Evolutionary conservation across 2,329 filamentous ascomycete species (phyloP).

Genomic region (Cladorrhinum sp.): DNA sequence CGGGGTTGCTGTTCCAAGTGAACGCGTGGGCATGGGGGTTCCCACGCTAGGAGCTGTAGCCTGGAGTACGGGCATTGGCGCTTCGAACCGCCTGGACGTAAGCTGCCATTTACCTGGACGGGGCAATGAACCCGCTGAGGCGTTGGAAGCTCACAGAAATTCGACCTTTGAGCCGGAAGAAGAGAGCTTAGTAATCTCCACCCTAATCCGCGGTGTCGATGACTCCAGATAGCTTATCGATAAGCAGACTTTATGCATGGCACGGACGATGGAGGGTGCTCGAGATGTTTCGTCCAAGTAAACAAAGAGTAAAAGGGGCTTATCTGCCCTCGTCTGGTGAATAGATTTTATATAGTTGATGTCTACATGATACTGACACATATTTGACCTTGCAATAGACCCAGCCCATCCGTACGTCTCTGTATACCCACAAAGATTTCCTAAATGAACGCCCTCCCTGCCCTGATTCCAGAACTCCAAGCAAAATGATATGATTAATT

Average conservation of each 20-base stretch:
- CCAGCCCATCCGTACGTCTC: background rate
- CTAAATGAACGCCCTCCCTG: background rate
- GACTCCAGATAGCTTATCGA: background rate
- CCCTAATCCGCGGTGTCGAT: background rate
- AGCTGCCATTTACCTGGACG: background rate
- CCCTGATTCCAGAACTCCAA: background rate
- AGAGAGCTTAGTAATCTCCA: constrained; percentile 3
- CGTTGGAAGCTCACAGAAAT: constrained; percentile 4
- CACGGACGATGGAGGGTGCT: background rate
- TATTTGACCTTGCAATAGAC: too few relatives aligned
- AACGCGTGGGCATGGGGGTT: background rate
- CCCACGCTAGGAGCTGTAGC: constrained; percentile 3
- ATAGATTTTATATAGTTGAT: too few relatives aligned
- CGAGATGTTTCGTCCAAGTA: too few relatives aligned
- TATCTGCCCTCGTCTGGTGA: too few relatives aligned
- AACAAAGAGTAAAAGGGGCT: too few relatives aligned
- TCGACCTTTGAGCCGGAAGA: background rate
- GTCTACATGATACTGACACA: background rate
- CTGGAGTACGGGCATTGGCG: constrained; percentile 1
- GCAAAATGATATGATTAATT: background rate
- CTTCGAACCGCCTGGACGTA: background rate
- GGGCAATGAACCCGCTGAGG: background rate
- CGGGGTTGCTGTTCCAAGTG: constrained; percentile 4
- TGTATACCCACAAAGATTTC: background rate
- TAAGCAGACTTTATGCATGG: background rate